Conservation (phyloP, 768 basidiomycete species). For the Lentinula raphanica region DNA sequence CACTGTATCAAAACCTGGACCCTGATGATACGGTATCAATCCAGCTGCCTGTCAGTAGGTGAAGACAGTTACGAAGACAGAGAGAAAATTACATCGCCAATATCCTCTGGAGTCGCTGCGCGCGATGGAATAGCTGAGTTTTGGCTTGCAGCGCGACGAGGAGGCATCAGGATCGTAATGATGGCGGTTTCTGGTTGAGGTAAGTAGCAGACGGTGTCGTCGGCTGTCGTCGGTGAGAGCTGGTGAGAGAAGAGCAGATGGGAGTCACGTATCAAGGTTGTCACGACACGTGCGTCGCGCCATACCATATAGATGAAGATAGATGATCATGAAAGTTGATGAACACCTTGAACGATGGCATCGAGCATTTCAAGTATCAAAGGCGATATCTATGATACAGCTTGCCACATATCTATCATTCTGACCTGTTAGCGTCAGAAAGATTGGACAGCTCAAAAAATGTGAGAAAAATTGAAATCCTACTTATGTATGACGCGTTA, state of each 20-base stretch:
- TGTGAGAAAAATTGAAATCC: background rate
- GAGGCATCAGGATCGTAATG: conserved; percentile 42
- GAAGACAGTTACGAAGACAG: background rate
- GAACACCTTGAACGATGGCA: too few species aligned
- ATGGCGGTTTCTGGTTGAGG: too few species aligned
- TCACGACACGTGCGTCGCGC: background rate
- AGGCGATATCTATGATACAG: too few species aligned
- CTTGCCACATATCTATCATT: too few species aligned
- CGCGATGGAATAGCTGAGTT: conserved; percentile 44
- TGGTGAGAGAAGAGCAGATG: background rate
- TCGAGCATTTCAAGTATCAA: too few species aligned
- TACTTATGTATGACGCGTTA: background rate
- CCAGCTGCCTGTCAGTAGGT: background rate
- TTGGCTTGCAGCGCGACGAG: conserved; percentile 48
- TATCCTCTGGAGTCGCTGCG: conserved; percentile 40
- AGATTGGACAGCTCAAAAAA: background rate
- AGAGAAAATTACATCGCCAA: conserved; percentile 26
- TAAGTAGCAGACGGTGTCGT: too few species aligned
- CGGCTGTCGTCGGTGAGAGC: too few species aligned
- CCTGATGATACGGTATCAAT: conserved; percentile 26
- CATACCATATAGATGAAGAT: too few species aligned
- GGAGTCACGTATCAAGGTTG: background rate
- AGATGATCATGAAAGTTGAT: too few species aligned
- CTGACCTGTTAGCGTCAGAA: too few species aligned
- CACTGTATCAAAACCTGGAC: conserved; percentile 68